These are phyloP conservation scores for Ascochyta fabae DNA, from an alignment of 2,329 filamentous ascomycete genomes.

Conservation along the genomic window DNA sequence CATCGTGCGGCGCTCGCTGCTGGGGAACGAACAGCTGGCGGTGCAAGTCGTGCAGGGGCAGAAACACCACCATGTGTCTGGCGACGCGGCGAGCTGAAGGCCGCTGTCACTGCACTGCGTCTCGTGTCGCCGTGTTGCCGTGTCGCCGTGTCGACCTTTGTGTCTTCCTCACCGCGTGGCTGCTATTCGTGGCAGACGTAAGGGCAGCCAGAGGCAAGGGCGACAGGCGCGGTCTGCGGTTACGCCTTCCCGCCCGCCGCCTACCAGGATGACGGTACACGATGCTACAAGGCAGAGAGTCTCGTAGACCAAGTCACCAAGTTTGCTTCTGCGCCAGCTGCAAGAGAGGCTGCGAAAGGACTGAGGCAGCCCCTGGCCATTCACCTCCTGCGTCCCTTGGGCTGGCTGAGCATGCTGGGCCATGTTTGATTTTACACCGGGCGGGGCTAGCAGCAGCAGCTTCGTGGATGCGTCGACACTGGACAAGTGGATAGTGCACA, in stretches of 20 bases:
- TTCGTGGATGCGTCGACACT: conserved; percentile 8
- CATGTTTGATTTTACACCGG: conserved; percentile 36
- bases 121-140: not conserved
- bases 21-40: conserved; percentile 17
- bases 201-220: conserved; percentile 15
- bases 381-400: not conserved
- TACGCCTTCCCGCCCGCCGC: conserved; percentile 23
- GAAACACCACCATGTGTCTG: conserved; percentile 18
- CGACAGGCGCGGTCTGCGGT: conserved; percentile 18
- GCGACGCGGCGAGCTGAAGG: conserved; percentile 15
- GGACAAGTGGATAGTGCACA: conserved; percentile 13
- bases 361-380: not conserved
- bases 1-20: conserved; percentile 36
- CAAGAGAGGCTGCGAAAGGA: not conserved
- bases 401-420: conserved; percentile 27
- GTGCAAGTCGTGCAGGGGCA: conserved; percentile 7
- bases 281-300: not conserved
- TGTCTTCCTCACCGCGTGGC: conserved; percentile 9
- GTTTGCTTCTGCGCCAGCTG: not conserved
- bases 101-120: conserved; percentile 16
- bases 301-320: not conserved
- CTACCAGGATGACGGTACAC: conserved; percentile 29
- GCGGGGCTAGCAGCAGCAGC: conserved; percentile 15
- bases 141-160: not conserved
- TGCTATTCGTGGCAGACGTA: conserved; percentile 18